phyloP scores from a whole-genome alignment of 495 filamentous ascomycete genomes.

The Eremomyces bilateralis region DNA sequence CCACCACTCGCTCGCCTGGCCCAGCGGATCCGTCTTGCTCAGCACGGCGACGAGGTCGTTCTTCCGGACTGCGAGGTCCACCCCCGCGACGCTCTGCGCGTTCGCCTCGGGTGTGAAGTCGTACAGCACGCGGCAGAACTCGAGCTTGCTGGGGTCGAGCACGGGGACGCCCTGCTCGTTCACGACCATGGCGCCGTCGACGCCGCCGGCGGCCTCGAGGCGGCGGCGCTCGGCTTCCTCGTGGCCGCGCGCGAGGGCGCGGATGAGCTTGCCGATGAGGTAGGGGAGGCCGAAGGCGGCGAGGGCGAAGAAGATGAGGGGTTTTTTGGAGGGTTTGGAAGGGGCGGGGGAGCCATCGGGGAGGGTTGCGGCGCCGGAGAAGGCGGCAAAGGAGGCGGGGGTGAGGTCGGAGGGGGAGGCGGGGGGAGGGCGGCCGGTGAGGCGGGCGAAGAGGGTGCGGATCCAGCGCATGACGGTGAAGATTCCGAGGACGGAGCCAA shows the following conservation, averaged over 20 bases:
- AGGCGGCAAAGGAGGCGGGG: conserved; percentile 70
- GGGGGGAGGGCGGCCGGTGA: conserved; percentile 84
- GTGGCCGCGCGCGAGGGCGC: conserved; percentile 56
- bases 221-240: conserved; percentile 54
- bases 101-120: conserved; percentile 65
- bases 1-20: conserved; percentile 93
- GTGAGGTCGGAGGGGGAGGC: conserved; percentile 71
- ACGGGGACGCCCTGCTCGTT: conserved; percentile 18
- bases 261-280: conserved; percentile 86
- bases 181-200: conserved; percentile 10
- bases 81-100: conserved; percentile 27
- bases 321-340: conserved; percentile 69
- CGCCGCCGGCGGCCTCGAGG: conserved; percentile 25
- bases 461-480: conserved; percentile 92
- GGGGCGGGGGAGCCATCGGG: conserved; percentile 33
- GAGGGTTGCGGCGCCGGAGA: conserved; percentile 40
- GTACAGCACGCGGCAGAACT: conserved; percentile 86
- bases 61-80: conserved; percentile 84
- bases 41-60: conserved; percentile 91
- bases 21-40: conserved; percentile 77
- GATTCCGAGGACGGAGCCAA: conserved; percentile 85
- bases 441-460: conserved; percentile 67
- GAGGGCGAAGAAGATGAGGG: conserved; percentile 84
- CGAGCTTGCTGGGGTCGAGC: conserved; percentile 68
- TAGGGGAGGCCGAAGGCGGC: conserved; percentile 91